A percentile compares a stretch with the other conserved stretches of the same genome.
phyloP scores from a whole-genome alignment of 768 basidiomycete species.

The Suillus cothurnatus region DNA sequence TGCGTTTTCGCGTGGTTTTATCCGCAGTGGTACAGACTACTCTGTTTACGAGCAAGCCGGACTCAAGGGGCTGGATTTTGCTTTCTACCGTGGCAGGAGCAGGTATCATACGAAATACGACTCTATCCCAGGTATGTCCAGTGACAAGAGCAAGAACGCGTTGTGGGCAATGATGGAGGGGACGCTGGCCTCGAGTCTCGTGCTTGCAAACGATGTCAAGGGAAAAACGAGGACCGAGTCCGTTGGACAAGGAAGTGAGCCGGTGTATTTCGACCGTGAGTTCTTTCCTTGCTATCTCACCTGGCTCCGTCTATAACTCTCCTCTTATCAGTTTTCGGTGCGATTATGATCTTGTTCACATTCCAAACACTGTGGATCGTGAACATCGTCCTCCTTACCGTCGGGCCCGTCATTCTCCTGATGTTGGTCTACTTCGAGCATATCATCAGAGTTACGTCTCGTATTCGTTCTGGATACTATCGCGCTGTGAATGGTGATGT shows the following conservation, averaged over 20 bases:
- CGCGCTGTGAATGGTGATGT: constrained; percentile 5
- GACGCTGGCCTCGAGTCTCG: constrained; percentile 53
- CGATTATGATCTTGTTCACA: constrained; percentile 55
- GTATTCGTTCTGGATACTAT: constrained; percentile 17
- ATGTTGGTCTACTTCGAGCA: constrained; percentile 43
- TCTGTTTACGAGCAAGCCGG: constrained; percentile 59
- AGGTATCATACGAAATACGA: constrained; percentile 80
- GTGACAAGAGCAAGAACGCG: constrained; percentile 44
- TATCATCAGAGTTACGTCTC: constrained; percentile 23
- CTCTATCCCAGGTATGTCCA: constrained; percentile 58
- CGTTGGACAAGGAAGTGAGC: constrained; percentile 25
- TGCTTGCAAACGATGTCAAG: constrained; percentile 47
- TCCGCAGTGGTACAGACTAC: constrained; percentile 76
- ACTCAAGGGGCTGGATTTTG: constrained; percentile 74
- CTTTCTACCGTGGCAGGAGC: constrained; percentile 75
- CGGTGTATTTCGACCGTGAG: constrained; percentile 79
- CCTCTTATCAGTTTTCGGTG: constrained; percentile 55
- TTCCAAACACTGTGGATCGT: constrained; percentile 50
- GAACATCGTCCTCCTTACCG: constrained; percentile 61
- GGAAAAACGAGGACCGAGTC: constrained; percentile 19
- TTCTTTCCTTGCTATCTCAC: background rate
- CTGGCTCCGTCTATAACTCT: background rate
- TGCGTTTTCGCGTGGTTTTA: constrained; percentile 61
- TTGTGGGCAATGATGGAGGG: constrained; percentile 84
- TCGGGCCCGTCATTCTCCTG: constrained; percentile 59